A percentile compares a stretch with the other conserved stretches of the same genome.
Evolutionary conservation across 805 yeast species (phyloP).

Genomic region (Candida michaelii): DNA sequence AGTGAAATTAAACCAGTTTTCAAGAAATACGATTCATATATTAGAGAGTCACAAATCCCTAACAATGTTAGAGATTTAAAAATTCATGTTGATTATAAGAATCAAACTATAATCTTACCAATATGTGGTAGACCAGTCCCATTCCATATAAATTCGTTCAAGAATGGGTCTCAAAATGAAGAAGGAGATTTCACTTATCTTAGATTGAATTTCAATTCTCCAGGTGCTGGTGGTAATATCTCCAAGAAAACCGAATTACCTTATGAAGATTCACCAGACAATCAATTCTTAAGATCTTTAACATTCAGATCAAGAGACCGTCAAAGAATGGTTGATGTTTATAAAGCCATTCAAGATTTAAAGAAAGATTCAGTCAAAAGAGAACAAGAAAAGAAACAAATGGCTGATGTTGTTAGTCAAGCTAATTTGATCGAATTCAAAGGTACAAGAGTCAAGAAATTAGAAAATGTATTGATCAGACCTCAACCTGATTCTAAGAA

Average conservation of each 20-base stretch:
- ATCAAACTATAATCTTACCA: conserved; percentile 88
- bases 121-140: conserved; percentile 97
- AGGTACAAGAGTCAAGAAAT: conserved; percentile 79
- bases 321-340: conserved; percentile 86
- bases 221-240: conserved; percentile 76
- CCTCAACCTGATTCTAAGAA: conserved; percentile 98
- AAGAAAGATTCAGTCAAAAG: conserved; percentile 89
- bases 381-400: conserved; percentile 84
- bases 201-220: conserved; percentile 89
- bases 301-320: conserved; percentile 88
- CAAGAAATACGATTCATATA: conserved; percentile 90
- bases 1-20: conserved; percentile 69
- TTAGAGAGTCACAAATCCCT: conserved; percentile 92
- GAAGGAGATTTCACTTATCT: conserved; percentile 93
- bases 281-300: conserved; percentile 81
- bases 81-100: conserved; percentile 82
- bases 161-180: conserved; percentile 91
- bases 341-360: conserved; percentile 86
- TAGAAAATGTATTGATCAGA: conserved; percentile 86
- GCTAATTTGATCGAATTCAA: conserved; percentile 80
- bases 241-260: conserved; percentile 79
- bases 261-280: conserved; percentile 83
- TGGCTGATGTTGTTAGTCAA: conserved; percentile 93
- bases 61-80: conserved; percentile 75
- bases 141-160: conserved; percentile 90